Conservation (phyloP, 2,329 filamentous ascomycete genomes). For the Davidsoniella virescens region DNA sequence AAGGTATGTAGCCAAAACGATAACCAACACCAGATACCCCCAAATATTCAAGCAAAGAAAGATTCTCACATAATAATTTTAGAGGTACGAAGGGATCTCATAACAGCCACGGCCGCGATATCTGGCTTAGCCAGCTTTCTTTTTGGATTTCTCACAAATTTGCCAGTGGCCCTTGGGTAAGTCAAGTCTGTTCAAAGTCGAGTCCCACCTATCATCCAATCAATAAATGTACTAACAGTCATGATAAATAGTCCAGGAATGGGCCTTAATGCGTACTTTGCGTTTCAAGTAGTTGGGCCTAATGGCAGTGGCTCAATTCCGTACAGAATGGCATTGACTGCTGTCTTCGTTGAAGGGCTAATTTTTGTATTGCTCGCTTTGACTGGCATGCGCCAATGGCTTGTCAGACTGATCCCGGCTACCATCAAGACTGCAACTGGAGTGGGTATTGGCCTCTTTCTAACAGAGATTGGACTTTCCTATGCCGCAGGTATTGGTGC, state of each 20-base stretch:
- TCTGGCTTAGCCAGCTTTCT: conserved; percentile 57
- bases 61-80: background rate
- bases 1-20: conserved; percentile 21
- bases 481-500: conserved; percentile 72
- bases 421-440: conserved; percentile 51
- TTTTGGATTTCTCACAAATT: conserved; percentile 69
- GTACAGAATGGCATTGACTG: conserved; percentile 43
- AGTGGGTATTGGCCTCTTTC: conserved; percentile 47
- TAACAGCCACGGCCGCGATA: conserved; percentile 71
- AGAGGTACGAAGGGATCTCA: conserved; percentile 56
- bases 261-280: conserved; percentile 53
- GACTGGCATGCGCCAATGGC: conserved; percentile 57
- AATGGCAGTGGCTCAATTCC: conserved; percentile 40
- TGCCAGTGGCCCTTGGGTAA: conserved; percentile 37
- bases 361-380: conserved; percentile 48
- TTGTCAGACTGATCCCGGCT: conserved; percentile 47
- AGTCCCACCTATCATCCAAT: conserved; percentile 5
- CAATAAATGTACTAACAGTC: background rate
- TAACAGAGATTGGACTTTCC: conserved; percentile 50
- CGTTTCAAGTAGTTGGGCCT: conserved; percentile 48
- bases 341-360: conserved; percentile 48
- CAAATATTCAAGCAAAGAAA: too few relatives aligned
- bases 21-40: background rate
- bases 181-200: conserved; percentile 3
- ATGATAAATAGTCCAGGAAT: conserved; percentile 39